phyloP scores from a whole-genome alignment of 768 basidiomycete species.

The Trametes villosa region DNA sequence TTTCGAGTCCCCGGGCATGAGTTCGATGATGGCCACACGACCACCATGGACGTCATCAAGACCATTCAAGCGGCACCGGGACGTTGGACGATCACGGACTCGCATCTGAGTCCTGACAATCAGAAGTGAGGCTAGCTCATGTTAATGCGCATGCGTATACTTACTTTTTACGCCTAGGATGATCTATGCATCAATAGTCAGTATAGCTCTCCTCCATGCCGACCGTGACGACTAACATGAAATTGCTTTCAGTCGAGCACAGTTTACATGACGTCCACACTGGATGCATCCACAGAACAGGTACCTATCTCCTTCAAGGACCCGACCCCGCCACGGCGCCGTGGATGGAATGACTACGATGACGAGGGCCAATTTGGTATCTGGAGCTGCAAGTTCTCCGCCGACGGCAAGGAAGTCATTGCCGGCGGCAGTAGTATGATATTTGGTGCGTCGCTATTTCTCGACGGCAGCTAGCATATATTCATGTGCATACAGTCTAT shows the following conservation, averaged over 20 bases:
- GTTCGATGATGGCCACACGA: slow-evolving; percentile 47
- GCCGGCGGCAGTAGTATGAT: slow-evolving; percentile 88
- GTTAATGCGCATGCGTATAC: background rate
- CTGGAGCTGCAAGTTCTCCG: slow-evolving; percentile 95
- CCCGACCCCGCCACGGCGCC: slow-evolving; percentile 22
- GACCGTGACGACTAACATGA: too few species aligned
- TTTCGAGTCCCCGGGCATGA: slow-evolving; percentile 24
- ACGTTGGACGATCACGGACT: slow-evolving; percentile 95
- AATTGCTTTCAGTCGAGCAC: slow-evolving; percentile 66
- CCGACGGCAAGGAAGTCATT: slow-evolving; percentile 93
- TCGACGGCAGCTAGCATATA: background rate
- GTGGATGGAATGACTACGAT: slow-evolving; percentile 39
- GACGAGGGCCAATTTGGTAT: slow-evolving; percentile 67
- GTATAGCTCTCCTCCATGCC: slow-evolving; percentile 23
- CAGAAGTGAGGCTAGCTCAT: slow-evolving; percentile 57
- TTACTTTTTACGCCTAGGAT: slow-evolving; percentile 53
- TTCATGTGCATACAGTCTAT: slow-evolving; percentile 63
- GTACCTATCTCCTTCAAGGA: slow-evolving; percentile 58
- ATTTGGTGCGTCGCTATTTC: slow-evolving; percentile 51
- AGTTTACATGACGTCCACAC: slow-evolving; percentile 74
- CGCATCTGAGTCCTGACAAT: slow-evolving; percentile 87
- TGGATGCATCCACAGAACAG: slow-evolving; percentile 63
- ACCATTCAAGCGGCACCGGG: slow-evolving; percentile 78
- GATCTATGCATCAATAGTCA: slow-evolving; percentile 90
- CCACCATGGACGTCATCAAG: slow-evolving; percentile 55